Conservation (phyloP, 2,329 filamentous ascomycete species). For the Pseudocercospora ulei region DNA sequence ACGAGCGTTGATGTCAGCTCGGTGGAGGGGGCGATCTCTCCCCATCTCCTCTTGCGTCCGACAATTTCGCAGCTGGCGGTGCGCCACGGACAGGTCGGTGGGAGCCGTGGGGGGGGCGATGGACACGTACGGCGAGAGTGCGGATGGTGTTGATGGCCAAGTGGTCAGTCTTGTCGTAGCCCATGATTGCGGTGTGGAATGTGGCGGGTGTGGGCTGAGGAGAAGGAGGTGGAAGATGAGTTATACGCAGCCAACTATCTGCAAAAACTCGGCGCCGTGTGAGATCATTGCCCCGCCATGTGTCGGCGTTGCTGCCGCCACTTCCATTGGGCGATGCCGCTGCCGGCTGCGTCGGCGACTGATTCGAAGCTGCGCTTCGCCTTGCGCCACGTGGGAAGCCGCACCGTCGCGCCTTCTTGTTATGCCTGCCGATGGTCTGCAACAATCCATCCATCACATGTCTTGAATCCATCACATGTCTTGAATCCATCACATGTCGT, state of each 20-base stretch:
- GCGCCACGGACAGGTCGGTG: constrained; percentile 2
- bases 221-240: constrained; percentile 2
- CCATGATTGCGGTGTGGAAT: constrained; percentile 52
- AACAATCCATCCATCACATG: too few relatives aligned
- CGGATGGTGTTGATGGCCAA: constrained; percentile 98
- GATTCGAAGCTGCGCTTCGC: too few relatives aligned
- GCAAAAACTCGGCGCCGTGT: background rate
- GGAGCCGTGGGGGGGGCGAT: constrained; percentile 5
- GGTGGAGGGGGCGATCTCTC: background rate
- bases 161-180: constrained; percentile 76
- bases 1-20: background rate
- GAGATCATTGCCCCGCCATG: too few relatives aligned
- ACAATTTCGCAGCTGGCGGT: constrained; percentile 5
- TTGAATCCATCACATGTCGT: too few relatives aligned
- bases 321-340: background rate
- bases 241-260: background rate
- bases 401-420: background rate
- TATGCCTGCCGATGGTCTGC: too few relatives aligned
- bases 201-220: constrained; percentile 1
- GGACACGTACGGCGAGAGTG: constrained; percentile 12
- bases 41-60: background rate
- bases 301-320: too few relatives aligned
- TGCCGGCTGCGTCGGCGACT: background rate
- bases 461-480: too few relatives aligned
- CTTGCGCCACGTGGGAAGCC: background rate